Evolutionary conservation across 2,329 filamentous ascomycete genomes (phyloP).

Genomic region (Cercospora sojina): DNA sequence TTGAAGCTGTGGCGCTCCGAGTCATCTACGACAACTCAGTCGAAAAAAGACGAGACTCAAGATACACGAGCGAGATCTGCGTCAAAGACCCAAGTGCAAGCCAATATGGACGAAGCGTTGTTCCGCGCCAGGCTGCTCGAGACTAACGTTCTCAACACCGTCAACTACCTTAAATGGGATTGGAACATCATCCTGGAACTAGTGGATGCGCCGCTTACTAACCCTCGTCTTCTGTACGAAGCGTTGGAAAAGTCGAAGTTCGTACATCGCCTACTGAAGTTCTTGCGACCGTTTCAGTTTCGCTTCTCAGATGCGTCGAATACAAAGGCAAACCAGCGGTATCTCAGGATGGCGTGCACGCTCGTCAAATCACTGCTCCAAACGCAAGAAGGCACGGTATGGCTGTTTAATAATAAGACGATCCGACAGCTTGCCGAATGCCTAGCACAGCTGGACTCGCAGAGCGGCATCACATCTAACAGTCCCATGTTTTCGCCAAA

Average conservation of each 20-base stretch:
- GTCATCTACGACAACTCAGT: slow-evolving; percentile 22
- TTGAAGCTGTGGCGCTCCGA: slow-evolving; percentile 80
- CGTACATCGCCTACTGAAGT: slow-evolving; percentile 88
- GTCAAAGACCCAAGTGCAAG: slow-evolving; percentile 57
- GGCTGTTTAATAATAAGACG: slow-evolving; percentile 87
- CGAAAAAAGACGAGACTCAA: slow-evolving; percentile 32
- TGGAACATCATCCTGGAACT: slow-evolving; percentile 91
- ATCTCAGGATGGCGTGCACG: slow-evolving; percentile 84
- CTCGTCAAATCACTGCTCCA: slow-evolving; percentile 84
- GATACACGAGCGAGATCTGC: slow-evolving; percentile 45
- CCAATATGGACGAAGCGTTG: slow-evolving; percentile 61
- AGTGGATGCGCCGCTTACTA: slow-evolving; percentile 88
- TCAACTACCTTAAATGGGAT: slow-evolving; percentile 94
- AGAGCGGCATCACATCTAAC: slow-evolving; percentile 70
- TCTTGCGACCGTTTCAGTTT: slow-evolving; percentile 95
- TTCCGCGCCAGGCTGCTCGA: slow-evolving; percentile 68
- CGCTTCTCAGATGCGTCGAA: slow-evolving; percentile 88
- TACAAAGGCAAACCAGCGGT: slow-evolving; percentile 90
- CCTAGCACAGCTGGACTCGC: slow-evolving; percentile 88
- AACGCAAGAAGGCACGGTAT: slow-evolving; percentile 78
- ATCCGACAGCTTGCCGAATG: slow-evolving; percentile 93
- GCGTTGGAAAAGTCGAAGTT: slow-evolving; percentile 95
- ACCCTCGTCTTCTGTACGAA: slow-evolving; percentile 88
- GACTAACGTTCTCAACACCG: slow-evolving; percentile 81
- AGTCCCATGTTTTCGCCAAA: slow-evolving; percentile 86